Evolutionary conservation across 164 flowering plant genomes (phyloP), one percentile per base, ranked within the genome.

Genomic region (Umbilicus rupestris): DNA sequence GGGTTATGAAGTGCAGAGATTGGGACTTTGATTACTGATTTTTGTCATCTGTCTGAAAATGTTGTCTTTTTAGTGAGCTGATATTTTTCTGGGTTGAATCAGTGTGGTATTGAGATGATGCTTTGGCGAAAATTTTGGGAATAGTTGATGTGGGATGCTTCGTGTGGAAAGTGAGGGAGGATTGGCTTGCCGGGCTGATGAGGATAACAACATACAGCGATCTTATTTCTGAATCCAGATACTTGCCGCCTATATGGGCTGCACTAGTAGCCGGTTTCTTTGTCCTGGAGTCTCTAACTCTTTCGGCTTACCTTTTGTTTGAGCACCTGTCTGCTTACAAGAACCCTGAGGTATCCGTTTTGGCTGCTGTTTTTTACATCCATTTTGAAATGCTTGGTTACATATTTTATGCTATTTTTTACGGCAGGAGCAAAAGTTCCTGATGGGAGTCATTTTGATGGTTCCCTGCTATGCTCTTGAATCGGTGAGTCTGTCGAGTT

Each of bases 391-490:
- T n/a, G n/a, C n/a, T n/a, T n/a, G n/a, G n/a, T n/a, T n/a, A n/a
- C n/a, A 24, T 11, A 2, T 22, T 15, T 31, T 33, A 14, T 28
- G n/a, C 24, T 33, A 26, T 31, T 62, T 35, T 62, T 62, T 11
- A n/a, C 17, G 20, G 65, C 26, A 62, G 42, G 31, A 94, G 79
- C 99, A 94, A 74, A 94, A 88, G 75, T 94, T 94, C 80, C 78
- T 94, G 67, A 81, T 91, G 70, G 96, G 99, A 42, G 97, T 94
- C 57, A 73, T 91, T 65, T 74, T 91, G 37, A 94, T 94, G 99
- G 99, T 91, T 70, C 99, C 97, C 10, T 87, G 96, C 71, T 94
- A 94, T 75, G 73, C 92, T 14, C 69, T 94, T 78, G 99, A 94
- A 81, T 94, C 99, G 26, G 99, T 94, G 72, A 83, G 88, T 2